phyloP scores from a whole-genome alignment of 768 basidiomycete species.

The Heimioporus sp. region DNA sequence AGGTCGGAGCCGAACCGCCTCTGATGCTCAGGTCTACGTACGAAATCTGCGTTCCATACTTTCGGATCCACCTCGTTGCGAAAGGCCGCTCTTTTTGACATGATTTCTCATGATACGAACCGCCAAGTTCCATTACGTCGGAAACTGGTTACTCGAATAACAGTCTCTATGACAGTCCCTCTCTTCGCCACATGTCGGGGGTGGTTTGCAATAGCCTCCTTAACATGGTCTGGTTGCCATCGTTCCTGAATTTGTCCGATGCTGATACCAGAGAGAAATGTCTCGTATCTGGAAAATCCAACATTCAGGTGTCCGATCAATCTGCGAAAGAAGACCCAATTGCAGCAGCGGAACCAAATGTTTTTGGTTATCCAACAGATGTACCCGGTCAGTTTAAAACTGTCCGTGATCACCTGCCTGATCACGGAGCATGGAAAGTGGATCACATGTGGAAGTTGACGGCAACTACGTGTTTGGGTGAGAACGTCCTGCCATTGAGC shows the following conservation, averaged over 20 bases:
- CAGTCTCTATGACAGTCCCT: too few relatives aligned
- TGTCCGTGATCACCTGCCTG: neutral
- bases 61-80: neutral
- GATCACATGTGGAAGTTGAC: neutral
- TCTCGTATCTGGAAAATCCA: neutral
- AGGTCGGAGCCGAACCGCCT: conserved; percentile 1
- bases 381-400: neutral
- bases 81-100: neutral
- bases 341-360: neutral
- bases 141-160: neutral
- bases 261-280: neutral
- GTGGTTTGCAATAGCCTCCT: neutral
- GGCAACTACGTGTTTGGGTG: neutral
- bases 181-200: neutral
- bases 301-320: neutral
- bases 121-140: neutral
- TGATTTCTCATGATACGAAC: neutral
- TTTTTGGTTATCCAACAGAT: neutral
- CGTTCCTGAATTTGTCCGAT: neutral
- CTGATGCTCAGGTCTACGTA: too few relatives aligned
- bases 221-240: neutral
- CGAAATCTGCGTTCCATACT: neutral
- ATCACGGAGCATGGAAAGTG: neutral
- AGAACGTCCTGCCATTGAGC: neutral
- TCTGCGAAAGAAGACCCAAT: neutral